Base-by-base conservation (phyloP, 805 yeast genomes). In the Kluyveromyces siamensis region DNA sequence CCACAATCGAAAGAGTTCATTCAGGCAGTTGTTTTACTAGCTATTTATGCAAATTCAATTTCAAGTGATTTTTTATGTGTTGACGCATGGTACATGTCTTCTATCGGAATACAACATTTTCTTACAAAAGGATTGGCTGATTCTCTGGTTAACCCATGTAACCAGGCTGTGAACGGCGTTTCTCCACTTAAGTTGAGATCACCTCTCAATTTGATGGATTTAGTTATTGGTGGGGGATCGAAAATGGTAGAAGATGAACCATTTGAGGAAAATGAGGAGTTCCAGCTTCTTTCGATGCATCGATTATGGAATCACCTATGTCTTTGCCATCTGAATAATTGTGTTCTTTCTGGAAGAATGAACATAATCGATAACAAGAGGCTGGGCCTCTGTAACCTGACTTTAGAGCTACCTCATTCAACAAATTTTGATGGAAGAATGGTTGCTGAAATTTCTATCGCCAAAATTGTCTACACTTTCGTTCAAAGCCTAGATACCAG, bases 391-490 rank as follows among this genome's bases (percentile, higher is more conserved):
- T 80, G 87, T 51, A 72, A 80, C 9, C 72, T 78, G 18, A 75
- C 83, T 1, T 66, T 82, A 44, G 77, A 80, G 38, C 63, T 79
- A 37, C 71, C 81, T 5, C 70, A 77, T 36, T 78, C 89, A 2
- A 83, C 89, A 6, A 83, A 84, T 58, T 86, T 85, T 61, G 95
- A 86, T 60, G 87, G 86, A n/a, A 67, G 93, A 50, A 83, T 86
- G 79, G 82, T 84, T 8, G 82, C 88, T 39, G 95, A 86, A 62
- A 79, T 84, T 45, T 76, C 81, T 17, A 71, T 84, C 10, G 78
- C 82, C 47, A 61, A 77, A 16, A 51, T 54, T 19, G 44, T 56
- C 0, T 83, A 83, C 64, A 76, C 76, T 49, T 83, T 72, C 60
- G 67, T 81, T 18, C 83, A 81, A 49, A 50, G 44, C 36, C 13